Evolutionary conservation across 345 rosid genomes (phyloP), one percentile per base, ranked within the genome.

Genomic region (Eutrema heterophyllum): DNA sequence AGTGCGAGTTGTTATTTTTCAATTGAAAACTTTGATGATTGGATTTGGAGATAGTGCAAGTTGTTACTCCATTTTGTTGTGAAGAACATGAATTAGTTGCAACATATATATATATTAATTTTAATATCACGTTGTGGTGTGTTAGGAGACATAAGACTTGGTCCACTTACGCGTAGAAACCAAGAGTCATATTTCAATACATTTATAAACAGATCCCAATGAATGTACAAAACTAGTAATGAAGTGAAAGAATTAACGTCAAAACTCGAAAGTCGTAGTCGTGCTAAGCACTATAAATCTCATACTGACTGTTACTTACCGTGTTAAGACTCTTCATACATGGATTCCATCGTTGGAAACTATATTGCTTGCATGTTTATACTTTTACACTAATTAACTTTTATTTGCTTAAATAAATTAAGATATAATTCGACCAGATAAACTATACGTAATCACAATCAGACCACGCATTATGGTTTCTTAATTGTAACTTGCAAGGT

Each of bases 141-240:
- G 50, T 60, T 75, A 52, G 64, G 50, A 75, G 56, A 56, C 74
- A 61, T 15, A 9, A 41, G 79, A 75, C 70, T 68, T 61, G 74
- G 50, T 75, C 79, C 35, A 68, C 57, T 61, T 60, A 68, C 74
- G 50, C 70, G 70, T 75, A 33, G 21, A 59, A 40, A 32, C 7
- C 21, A 60, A 41, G 30, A 68, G 55, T 41, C 41, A 43, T 52
- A 24, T 54, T 51, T 51, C 35, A 24, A 21, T 46, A 4, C 6
- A 70, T 60, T 13, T 65, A 48, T 18, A 39, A 27, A 15, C 51
- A 16, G 30, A 58, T 7, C 59, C 27, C 61, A 29, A 50, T 32
- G 27, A 40, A 24, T 40, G n/a, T 41, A 56, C 43, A 44, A 15
- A 16, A 12, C 53, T 9, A 29, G 15, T 61, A 29, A 49, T 16